Base-by-base conservation (phyloP, 148 eudicot genomes). In the Vaccinium darrowii region DNA sequence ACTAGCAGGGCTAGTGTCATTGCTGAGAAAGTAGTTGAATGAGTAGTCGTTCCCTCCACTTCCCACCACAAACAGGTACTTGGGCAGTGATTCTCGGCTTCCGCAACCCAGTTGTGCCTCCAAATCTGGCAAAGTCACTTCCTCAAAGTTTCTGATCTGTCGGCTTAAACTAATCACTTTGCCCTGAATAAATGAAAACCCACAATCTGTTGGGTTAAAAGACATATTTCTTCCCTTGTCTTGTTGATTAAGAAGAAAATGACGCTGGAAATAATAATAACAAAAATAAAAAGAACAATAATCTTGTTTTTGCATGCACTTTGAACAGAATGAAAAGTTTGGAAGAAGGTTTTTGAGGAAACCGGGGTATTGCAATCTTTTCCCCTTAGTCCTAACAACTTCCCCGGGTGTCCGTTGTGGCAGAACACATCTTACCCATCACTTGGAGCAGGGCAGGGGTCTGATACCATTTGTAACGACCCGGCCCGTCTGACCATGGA, bases 1-100 rank as follows among this genome's bases (percentile, higher is more conserved):
- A 43, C 30, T n/a, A 11, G 30, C 78, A 76, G n/a, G 13, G 43
- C 87, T 78, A 25, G 0, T 84, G 50, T 6, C 8, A 62, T 16
- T 67, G 58, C 3, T 84, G 69, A 85, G 13, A 47, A 90, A 90
- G 47, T 84, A 90, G 76, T 88, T 89, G 43, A 87, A 49, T 53
- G 89, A 57, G 79, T 87, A 90, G 72, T 90, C 91, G 76, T 90
- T 90, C 36, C 88, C 90, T 33, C 90, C 91, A 51, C 75, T 88
- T 82, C 91, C 90, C 58, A 90, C 86, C 80, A 88, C 88, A 84
- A 90, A 86, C 74, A 90, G 15, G 67, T 81, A 90, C 12, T 79
- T 19, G 36, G 88, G 49, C n/a, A 90, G 76, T 13, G 57, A 49
- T 36, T 78, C 82, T 3, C 57, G 63, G 78, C 85, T 82, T 1